A percentile compares a stretch with the other conserved stretches of the same genome.
Evolutionary conservation across 2,329 filamentous ascomycete species (phyloP).

Genomic region (Colletotrichum godetiae): DNA sequence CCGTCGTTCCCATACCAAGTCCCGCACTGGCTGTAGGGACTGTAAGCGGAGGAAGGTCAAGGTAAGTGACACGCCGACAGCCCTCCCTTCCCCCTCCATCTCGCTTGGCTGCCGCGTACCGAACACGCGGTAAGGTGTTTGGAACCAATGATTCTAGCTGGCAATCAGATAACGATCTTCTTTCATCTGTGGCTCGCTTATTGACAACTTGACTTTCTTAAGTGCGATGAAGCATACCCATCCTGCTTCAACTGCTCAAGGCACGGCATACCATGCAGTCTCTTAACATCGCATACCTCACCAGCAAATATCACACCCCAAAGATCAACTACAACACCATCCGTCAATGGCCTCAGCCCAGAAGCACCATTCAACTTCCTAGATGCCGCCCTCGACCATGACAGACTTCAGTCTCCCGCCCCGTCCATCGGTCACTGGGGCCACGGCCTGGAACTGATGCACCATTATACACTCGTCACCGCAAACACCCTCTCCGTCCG

Average conservation of each 20-base stretch:
- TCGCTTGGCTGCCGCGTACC: neutral
- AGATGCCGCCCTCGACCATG: neutral
- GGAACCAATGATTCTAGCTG: neutral
- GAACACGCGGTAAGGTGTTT: constrained; percentile 7
- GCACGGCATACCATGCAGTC: constrained; percentile 43
- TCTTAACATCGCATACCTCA: constrained; percentile 20
- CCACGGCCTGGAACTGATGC: constrained; percentile 43
- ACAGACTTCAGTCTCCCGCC: neutral
- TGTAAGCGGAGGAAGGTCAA: constrained; percentile 49
- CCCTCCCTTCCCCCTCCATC: neutral
- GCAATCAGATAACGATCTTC: neutral
- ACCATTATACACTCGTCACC: constrained; percentile 44
- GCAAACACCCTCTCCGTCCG: constrained; percentile 38
- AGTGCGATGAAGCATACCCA: constrained; percentile 43
- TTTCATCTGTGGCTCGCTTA: neutral
- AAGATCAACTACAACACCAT: neutral
- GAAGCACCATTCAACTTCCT: neutral
- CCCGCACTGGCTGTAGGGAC: constrained; percentile 45
- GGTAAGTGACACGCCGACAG: constrained; percentile 36
- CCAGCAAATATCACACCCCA: neutral
- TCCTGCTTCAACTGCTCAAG: constrained; percentile 45
- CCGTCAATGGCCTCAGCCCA: neutral
- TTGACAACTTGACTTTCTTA: neutral
- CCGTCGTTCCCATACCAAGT: constrained; percentile 47
- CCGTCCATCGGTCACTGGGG: constrained; percentile 25